These are phyloP conservation scores for Auriscalpium microsporum DNA, from an alignment of 768 basidiomycete genomes.

Conservation along the genomic window DNA sequence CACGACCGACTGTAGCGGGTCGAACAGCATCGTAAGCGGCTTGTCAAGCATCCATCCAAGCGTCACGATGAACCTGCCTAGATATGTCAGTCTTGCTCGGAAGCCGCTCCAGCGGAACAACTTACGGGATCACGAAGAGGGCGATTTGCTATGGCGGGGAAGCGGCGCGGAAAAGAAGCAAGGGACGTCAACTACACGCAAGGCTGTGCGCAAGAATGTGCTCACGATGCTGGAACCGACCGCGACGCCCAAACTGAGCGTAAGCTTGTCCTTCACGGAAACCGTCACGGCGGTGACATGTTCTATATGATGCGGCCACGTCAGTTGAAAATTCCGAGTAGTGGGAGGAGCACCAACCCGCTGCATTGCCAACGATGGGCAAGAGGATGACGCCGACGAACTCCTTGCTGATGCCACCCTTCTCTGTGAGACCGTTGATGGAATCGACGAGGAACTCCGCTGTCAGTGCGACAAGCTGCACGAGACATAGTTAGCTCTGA, in stretches of 20 bases:
- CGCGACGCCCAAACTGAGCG: constrained; percentile 82
- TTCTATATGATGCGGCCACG: constrained; percentile 33
- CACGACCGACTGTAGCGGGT: constrained; percentile 80
- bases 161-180: neutral
- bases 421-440: constrained; percentile 61
- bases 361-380: constrained; percentile 88
- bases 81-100: neutral
- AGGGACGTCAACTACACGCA: neutral
- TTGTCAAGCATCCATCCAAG: constrained; percentile 80
- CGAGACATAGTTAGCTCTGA: neutral
- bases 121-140: constrained; percentile 77
- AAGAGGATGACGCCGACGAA: constrained; percentile 85
- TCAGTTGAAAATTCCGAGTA: neutral
- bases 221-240: constrained; percentile 77
- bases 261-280: constrained; percentile 83
- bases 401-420: constrained; percentile 54
- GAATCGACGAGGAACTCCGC: constrained; percentile 69
- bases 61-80: constrained; percentile 54
- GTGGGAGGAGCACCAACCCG: constrained; percentile 33
- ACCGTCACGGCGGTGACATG: constrained; percentile 90
- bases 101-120: constrained; percentile 15
- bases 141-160: constrained; percentile 56
- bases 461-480: constrained; percentile 40
- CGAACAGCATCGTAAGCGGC: constrained; percentile 74
- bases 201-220: constrained; percentile 7